Evolutionary conservation across 768 basidiomycete species (phyloP), one percentile per base, ranked within the genome.

Genomic region (Psilocybe sp.): DNA sequence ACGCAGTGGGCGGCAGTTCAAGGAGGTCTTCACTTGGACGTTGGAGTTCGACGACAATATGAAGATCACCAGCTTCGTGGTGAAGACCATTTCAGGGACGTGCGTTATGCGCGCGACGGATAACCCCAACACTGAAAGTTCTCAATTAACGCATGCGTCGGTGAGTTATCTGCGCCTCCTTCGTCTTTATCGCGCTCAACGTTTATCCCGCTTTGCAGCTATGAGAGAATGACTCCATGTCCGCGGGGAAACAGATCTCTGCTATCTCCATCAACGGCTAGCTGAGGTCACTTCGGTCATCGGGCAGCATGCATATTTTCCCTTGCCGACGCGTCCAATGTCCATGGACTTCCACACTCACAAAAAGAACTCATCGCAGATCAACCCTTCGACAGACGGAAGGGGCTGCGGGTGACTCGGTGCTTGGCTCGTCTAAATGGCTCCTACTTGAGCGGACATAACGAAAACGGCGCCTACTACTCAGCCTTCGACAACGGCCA

Each of bases 41-140:
- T 60, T 79, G 37, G 67, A 67, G 9, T 78, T 68, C 50, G 76
- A 79, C 54, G 76, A 78, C 28, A 42, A 57, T 14, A 53, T 69
- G 54, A 75, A 74, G 56, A 74, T 79, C 20, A 57, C 65, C 40
- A 67, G 59, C 42, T 71, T 77, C 56, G 56, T 68, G n/a, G 60
- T 77, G 8, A 57, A 60, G 40, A 78, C 77, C 6, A 67, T 69
- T 15, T 74, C 72, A 7, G 65, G 61, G 40, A 78, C 77, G 7
- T 79, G 77, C 50, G 67, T 76, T 40, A 75, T 78, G 76, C 64
- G 68, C 9, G 76, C 76, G 5, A 64, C 73, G 23, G 74, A 75
- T 55, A 20, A 14, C 40, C 6, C 16, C n/a, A 15, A 37, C n/a
- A 23, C n/a, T n/a, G 52, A 53, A 40, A 53, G 37, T 39, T 16